Base-by-base conservation (phyloP, 129 eudicot species). In the Helianthus tuberosus region DNA sequence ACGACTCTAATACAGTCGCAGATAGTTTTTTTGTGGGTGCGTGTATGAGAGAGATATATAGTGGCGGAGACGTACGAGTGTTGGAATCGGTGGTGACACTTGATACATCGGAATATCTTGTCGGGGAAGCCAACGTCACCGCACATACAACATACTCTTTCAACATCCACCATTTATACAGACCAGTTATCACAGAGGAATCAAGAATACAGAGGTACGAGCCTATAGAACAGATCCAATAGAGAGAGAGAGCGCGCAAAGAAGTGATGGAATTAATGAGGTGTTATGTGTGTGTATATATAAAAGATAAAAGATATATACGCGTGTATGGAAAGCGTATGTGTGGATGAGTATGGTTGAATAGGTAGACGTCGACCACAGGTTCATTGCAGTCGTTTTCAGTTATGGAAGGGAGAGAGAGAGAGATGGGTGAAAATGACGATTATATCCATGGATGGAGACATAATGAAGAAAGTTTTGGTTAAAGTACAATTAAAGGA, bases 61-160 rank as follows among this genome's bases (percentile, higher is more conserved):
- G 23, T 0, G 46, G 46, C 46, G 9, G 8, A 41, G 8, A 41
- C 89, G 8, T 93, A 93, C 98, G 87, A 84, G 96, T 93, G 98
- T 66, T 93, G 98, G 81, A 82, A 93, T 79, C 96, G 98, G 76
- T 74, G 66, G 59, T 69, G 81, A 79, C 98, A 93, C 75, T 75
- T 84, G 86, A 69, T 72, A 82, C 98, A 93, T 72, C 86, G 95
- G 90, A 93, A 93, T 87, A 93, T 91, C 86, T 88, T 88, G 63
- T 87, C 96, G 6, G 96, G 72, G 66, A 93, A 93, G 59, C 98
- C 98, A 32, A 87, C 83, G 62, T 93, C 98, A 54, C 98, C 98
- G 61, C 98, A 93, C 98, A 93, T 87, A 71, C 88, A 89, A 36
- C 98, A 93, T 36, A 89, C 92, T 11, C 77, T 81, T 68, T 88